These are phyloP conservation scores for Candida argentea DNA, from an alignment of 805 yeast species.

Conservation along the genomic window DNA sequence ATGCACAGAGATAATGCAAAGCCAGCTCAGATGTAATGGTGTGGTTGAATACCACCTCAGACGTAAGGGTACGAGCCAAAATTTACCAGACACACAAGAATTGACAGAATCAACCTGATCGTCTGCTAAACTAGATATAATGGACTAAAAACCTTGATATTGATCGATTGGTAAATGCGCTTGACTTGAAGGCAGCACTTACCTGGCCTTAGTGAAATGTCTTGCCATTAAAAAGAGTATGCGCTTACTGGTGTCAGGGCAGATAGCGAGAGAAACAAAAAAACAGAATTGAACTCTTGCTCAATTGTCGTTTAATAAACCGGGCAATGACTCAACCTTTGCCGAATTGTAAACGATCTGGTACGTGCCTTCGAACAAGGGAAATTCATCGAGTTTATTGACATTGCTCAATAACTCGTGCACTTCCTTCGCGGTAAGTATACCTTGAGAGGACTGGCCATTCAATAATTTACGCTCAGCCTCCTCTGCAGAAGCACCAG, in stretches of 20 bases:
- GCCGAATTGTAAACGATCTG: conserved; percentile 31
- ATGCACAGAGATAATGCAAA: too few species aligned
- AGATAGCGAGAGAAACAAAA: too few species aligned
- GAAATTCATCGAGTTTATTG: conserved; percentile 26
- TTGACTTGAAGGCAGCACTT: too few species aligned
- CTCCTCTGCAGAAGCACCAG: conserved; percentile 29
- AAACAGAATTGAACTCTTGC: neutral
- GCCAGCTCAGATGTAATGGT: too few species aligned
- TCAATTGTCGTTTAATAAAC: conserved; percentile 19
- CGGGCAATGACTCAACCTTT: conserved; percentile 31
- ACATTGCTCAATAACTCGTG: conserved; percentile 32
- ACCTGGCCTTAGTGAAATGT: neutral
- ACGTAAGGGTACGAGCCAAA: too few species aligned
- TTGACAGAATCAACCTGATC: too few species aligned
- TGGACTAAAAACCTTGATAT: too few species aligned
- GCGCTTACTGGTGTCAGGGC: neutral
- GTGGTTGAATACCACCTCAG: too few species aligned
- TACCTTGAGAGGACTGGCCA: conserved; percentile 39
- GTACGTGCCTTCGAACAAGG: conserved; percentile 38
- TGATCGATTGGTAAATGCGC: too few species aligned
- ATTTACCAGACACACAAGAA: too few species aligned
- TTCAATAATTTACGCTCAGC: conserved; percentile 35
- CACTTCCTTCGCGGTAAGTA: conserved; percentile 36
- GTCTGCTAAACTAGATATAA: too few species aligned
- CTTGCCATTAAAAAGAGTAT: neutral